Evolutionary conservation across 2,329 filamentous ascomycete species (phyloP), one percentile per base, ranked within the genome.

Genomic region (Penicillium hesseltinei): DNA sequence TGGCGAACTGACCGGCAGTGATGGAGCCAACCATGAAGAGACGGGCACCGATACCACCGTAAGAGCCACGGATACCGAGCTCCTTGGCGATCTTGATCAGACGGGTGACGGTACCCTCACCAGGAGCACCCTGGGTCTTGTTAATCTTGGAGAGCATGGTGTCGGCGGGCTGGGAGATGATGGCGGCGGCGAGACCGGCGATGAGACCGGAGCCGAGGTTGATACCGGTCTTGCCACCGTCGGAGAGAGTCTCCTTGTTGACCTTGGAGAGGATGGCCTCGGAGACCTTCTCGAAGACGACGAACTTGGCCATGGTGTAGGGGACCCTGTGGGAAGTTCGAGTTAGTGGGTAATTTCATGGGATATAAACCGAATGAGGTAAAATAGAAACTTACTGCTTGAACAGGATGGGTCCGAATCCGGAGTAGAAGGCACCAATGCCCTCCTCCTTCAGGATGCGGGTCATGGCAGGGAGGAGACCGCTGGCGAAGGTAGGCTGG

Each of bases 141-240:
- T 95, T 95, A 84, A 95, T 94, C 86, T 93, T 94, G 81, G 85
- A 89, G 65, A 95, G 87, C 91, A 95, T 95, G 74, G 91, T 95
- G 78, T 95, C 91, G 76, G 91, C 91, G 69, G 91, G 91, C 82
- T 95, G 91, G 63, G 91, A 95, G 75, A 95, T 84, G 70, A 93
- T 76, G 74, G 91, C 91, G 70, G 91, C 91, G 71, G 90, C 91
- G 81, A 95, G 91, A 83, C 92, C 84, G 54, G 92, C 92, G 57
- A 92, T 84, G 67, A 96, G 81, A 81, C 92, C 92, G 66, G 90
- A 92, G 40, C 89, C 86, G 70, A 95, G 83, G 86, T 95, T 94
- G 82, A 90, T 85, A 76, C 80, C 79, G 66, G 91, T 95, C 82
- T 93, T 89, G 70, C 83, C 81, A 71, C 82, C 82, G 71, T 83